Evolutionary conservation across 108 stramenopile genomes (phyloP), one percentile per base, ranked within the genome.

Genomic region (Aurantiochytrium sp.): DNA sequence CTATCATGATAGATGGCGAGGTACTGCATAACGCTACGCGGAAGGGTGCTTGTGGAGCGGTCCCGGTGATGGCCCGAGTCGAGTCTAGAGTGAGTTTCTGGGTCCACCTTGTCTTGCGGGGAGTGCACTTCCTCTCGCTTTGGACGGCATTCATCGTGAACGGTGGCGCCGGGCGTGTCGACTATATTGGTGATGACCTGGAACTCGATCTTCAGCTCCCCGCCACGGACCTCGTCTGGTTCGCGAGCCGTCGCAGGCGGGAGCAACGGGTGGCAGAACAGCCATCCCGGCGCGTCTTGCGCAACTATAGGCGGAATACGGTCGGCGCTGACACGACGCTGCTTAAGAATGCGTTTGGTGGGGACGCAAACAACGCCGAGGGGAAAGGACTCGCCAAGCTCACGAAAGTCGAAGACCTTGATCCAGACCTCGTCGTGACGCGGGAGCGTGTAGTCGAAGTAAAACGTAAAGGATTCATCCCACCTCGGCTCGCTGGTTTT

Each of bases 321-420:
- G 5, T 53, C 51, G 5, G 21, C 49, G 4, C 23, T 53, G 23
- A 83, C 73, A 23, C 51, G 21, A n/a, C 44, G 2, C 51, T 51
- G 44, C 28, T 83, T 83, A 12, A 83, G 51, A 23, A 83, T 83
- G 44, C 51, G 49, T 18, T 53, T 47, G 21, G 73, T 83, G 44
- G 73, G n/a, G 18, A 83, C 51, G 51, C 73, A 83, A 2, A 47
- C 5, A 18, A 83, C 73, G 8, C 73, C 73, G n/a, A 83, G 51
- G 43, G 73, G 73, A 16, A 83, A 51, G 5, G 73, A 83, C 73
- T 83, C 73, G 21, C 73, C 73, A 23, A 83, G 16, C 28, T 83
- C 73, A 1, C 73, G 44, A 83, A 83, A 83, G 73, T 83, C 73
- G n/a, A 51, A 83, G 73, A 83, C 73, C 73, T 83, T 83, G 73